These are phyloP conservation scores for Stagonosporopsis vannaccii DNA, from an alignment of 2,329 filamentous ascomycete species.

Conservation along the genomic window DNA sequence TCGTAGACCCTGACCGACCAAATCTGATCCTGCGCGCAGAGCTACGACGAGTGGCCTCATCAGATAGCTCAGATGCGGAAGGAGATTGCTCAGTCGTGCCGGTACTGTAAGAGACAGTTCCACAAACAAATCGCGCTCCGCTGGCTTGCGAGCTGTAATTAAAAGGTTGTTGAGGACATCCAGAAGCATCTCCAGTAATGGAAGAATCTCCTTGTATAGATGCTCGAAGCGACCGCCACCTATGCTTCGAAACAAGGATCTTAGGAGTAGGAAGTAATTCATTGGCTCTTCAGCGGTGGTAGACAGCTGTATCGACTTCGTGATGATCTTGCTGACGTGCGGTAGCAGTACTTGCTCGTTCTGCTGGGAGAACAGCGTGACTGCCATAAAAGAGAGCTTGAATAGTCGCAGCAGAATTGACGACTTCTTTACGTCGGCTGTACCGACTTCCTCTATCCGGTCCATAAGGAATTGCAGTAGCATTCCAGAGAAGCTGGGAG, in stretches of 20 bases:
- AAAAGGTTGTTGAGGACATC: conserved; percentile 97
- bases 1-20: conserved; percentile 91
- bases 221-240: conserved; percentile 97
- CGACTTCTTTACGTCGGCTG: conserved; percentile 88
- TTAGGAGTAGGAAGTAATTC: conserved; percentile 95
- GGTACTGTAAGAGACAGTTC: conserved; percentile 96
- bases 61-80: conserved; percentile 93
- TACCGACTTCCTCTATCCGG: conserved; percentile 92
- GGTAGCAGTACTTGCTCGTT: conserved; percentile 96
- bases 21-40: conserved; percentile 85
- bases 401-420: conserved; percentile 93
- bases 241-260: conserved; percentile 94
- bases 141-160: conserved; percentile 85
- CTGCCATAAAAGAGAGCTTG: conserved; percentile 99
- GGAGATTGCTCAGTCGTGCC: conserved; percentile 87
- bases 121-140: conserved; percentile 94
- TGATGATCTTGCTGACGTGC: conserved; percentile 96
- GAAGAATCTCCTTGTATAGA: conserved; percentile 96
- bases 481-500: conserved; percentile 97
- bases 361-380: conserved; percentile 91
- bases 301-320: conserved; percentile 94
- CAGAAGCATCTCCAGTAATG: conserved; percentile 93
- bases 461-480: conserved; percentile 97
- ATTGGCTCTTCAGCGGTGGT: conserved; percentile 96
- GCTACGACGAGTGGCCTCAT: conserved; percentile 99